Conservation (phyloP, 2,329 filamentous ascomycete species). For the Apiospora malaysiana region DNA sequence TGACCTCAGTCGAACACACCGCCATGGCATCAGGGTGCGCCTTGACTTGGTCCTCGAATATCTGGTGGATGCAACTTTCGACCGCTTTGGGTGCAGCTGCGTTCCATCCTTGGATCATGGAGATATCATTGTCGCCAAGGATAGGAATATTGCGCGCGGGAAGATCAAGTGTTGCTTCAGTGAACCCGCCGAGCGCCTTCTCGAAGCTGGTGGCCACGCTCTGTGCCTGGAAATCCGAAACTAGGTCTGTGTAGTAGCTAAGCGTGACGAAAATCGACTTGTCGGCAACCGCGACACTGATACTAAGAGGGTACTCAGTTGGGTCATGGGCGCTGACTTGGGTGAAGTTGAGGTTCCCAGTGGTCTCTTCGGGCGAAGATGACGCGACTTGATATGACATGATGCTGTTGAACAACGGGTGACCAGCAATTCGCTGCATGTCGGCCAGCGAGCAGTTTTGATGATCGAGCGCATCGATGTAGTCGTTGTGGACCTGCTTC, state of each 20-base stretch:
- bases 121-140: conserved; percentile 11
- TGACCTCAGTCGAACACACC: conserved; percentile 21
- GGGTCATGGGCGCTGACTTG: conserved; percentile 23
- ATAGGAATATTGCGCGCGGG: conserved; percentile 15
- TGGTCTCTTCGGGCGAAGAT: not conserved
- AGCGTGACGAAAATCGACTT: conserved; percentile 21
- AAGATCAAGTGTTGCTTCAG: not conserved
- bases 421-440: conserved; percentile 42
- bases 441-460: conserved; percentile 56
- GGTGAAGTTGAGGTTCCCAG: conserved; percentile 16
- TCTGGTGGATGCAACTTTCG: not conserved
- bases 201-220: conserved; percentile 23
- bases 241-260: conserved; percentile 23
- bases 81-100: not conserved
- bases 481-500: conserved; percentile 51
- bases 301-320: conserved; percentile 23
- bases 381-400: conserved; percentile 24
- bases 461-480: conserved; percentile 51
- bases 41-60: conserved; percentile 22
- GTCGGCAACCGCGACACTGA: conserved; percentile 23
- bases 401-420: conserved; percentile 22
- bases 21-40: conserved; percentile 19
- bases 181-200: conserved; percentile 18
- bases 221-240: conserved; percentile 21
- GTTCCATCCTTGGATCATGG: conserved; percentile 23